Evolutionary conservation across 306 rosid species (phyloP), one percentile per base, ranked within the genome.

Genomic region (Sechiopsis laciniata): DNA sequence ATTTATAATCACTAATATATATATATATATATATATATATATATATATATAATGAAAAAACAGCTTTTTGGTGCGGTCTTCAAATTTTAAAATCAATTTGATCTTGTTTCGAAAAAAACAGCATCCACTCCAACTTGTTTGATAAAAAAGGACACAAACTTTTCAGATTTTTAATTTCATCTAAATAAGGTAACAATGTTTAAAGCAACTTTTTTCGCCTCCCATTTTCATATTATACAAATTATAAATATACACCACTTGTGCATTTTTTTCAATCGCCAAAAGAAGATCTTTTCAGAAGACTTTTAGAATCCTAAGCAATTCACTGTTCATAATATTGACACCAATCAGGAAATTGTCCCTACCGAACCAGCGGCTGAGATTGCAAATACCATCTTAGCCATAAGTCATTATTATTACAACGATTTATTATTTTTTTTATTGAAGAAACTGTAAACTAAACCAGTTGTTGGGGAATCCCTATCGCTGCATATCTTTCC

Each of bases 391-490:
- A 24, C 59, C 60, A 74, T 50, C 78, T 56, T 77, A 80, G 83
- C 77, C 88, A 82, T 76, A 17, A 76, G 83, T 11, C 77, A 79
- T 54, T 72, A 50, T 24, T 5, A 40, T 40, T 2, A 37, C 4
- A 40, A 40, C 2, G 46, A 40, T 8, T 40, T 40, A 7, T 40
- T 40, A 8, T 40, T 40, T 29, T 14, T 14, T 68, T 22, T 13
- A 26, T 46, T 75, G 42, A 40, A 55, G 19, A 74, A 74, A 54
- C 40, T 76, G 82, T 80, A 78, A 78, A 64, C 76, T 56, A 60
- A 76, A 83, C 78, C 77, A 82, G 85, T 81, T 3, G 97, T 85
- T 89, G 81, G 74, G 50, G 78, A 84, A 86, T 92, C 97, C 82
- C 82, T 74, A 78, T 91, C 96, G 76, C 73, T 32, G 74, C 87